Evolutionary conservation across 768 basidiomycete species (phyloP).

Genomic region (Leccinum pellstonianum): DNA sequence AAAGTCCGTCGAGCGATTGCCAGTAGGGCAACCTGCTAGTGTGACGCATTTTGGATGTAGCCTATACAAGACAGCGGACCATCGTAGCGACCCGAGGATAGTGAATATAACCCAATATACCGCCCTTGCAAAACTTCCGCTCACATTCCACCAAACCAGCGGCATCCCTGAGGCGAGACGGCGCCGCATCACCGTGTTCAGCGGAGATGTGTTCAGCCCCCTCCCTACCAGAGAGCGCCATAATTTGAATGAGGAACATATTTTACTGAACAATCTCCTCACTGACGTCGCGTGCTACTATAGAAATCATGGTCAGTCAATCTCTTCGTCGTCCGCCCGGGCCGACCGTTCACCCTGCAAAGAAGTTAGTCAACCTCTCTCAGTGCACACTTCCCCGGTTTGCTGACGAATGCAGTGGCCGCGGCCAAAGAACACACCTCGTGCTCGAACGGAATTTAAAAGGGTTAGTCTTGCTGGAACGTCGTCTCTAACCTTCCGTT

Average conservation of each 20-base stretch:
- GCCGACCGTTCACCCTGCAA: not conserved
- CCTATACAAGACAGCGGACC: not conserved
- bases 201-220: conserved; percentile 14
- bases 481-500: conserved; percentile 1
- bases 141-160: conserved; percentile 5
- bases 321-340: not conserved
- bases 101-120: conserved; percentile 3
- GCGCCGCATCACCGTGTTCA: conserved; percentile 4
- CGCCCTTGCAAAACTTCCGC: conserved; percentile 1
- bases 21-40: conserved; percentile 1
- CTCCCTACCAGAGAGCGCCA: conserved; percentile 5
- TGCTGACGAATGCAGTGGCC: conserved; percentile 12
- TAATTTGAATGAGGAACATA: conserved; percentile 8
- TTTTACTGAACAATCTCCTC: conserved; percentile 11
- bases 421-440: conserved; percentile 6
- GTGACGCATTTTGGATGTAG: conserved; percentile 1
- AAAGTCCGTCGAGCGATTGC: conserved; percentile 6
- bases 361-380: not conserved
- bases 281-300: conserved; percentile 6
- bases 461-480: conserved; percentile 12
- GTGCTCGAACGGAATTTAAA: conserved; percentile 5
- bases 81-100: not conserved
- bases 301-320: conserved; percentile 6
- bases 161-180: not conserved
- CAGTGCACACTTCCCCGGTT: conserved; percentile 9